Conservation (phyloP, 768 basidiomycete species). For the Leccinum subtestaceum region DNA sequence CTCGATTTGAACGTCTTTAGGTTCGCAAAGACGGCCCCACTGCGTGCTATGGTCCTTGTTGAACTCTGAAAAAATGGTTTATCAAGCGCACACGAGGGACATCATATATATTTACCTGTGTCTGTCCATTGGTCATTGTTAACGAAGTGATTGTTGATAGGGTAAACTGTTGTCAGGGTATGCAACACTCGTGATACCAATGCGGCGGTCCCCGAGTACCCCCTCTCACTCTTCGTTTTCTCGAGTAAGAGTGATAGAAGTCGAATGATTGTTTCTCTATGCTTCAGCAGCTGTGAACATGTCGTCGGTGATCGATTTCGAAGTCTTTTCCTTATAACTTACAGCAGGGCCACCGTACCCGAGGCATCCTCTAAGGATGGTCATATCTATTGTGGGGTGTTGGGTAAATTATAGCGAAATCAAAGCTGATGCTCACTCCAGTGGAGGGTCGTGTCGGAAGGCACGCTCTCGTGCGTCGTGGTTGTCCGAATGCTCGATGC, state of each 20-base stretch:
- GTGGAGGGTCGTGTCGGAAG: slow-evolving; percentile 86
- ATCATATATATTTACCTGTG: slow-evolving; percentile 48
- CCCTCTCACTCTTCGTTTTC: slow-evolving; percentile 84
- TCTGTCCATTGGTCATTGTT: slow-evolving; percentile 80
- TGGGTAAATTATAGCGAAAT: slow-evolving; percentile 1
- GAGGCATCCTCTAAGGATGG: slow-evolving; percentile 79
- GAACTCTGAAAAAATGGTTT: slow-evolving; percentile 45
- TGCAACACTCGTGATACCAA: slow-evolving; percentile 73
- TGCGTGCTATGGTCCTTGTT: slow-evolving; percentile 57
- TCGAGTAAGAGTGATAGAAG: slow-evolving; percentile 67
- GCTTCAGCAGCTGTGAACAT: slow-evolving; percentile 56
- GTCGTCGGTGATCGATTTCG: not conserved
- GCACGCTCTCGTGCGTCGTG: slow-evolving; percentile 65
- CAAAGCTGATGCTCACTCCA: slow-evolving; percentile 63
- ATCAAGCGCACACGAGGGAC: slow-evolving; percentile 2
- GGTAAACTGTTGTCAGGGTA: slow-evolving; percentile 73
- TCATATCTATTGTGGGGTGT: slow-evolving; percentile 51
- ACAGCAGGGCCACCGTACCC: slow-evolving; percentile 69
- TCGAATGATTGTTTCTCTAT: slow-evolving; percentile 62
- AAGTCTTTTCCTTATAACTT: slow-evolving; percentile 22
- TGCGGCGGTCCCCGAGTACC: slow-evolving; percentile 77
- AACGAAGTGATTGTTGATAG: slow-evolving; percentile 74
- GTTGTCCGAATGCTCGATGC: slow-evolving; percentile 86
- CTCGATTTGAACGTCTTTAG: slow-evolving; percentile 75
- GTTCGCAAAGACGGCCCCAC: slow-evolving; percentile 81